These are phyloP conservation scores for Pseudohyphozyma bogoriensis DNA, from an alignment of 768 basidiomycete genomes.

Conservation along the genomic window DNA sequence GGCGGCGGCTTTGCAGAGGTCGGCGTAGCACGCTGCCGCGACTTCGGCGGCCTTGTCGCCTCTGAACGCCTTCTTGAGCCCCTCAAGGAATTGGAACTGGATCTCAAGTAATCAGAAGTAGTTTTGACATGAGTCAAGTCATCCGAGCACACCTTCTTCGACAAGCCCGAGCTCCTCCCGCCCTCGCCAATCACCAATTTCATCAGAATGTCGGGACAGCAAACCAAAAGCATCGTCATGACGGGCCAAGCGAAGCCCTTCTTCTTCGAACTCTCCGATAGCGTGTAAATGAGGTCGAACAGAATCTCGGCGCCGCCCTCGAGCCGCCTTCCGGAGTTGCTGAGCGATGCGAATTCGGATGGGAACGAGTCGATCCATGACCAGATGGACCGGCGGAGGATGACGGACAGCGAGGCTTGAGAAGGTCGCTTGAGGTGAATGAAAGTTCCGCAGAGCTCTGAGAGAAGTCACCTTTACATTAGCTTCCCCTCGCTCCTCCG, in stretches of 20 bases:
- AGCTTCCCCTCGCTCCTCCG: background rate
- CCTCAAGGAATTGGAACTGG: conserved; percentile 42
- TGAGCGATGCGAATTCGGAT: conserved; percentile 62
- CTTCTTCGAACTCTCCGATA: conserved; percentile 42
- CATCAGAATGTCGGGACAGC: conserved; percentile 64
- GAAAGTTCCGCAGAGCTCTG: conserved; percentile 35
- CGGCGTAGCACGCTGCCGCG: conserved; percentile 61
- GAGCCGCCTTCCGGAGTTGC: conserved; percentile 50
- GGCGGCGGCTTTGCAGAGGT: conserved; percentile 64
- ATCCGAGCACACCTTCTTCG: background rate
- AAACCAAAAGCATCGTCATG: conserved; percentile 60
- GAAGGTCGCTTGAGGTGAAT: conserved; percentile 69
- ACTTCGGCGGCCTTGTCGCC: conserved; percentile 54
- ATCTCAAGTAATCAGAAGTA: conserved; percentile 35
- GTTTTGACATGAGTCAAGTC: background rate
- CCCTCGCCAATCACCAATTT: conserved; percentile 37
- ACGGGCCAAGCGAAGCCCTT: conserved; percentile 60
- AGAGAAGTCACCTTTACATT: background rate
- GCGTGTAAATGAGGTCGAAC: conserved; percentile 62
- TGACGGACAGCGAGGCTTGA: conserved; percentile 59
- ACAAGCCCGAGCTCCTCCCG: background rate
- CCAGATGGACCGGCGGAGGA: conserved; percentile 72
- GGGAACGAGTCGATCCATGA: conserved; percentile 78
- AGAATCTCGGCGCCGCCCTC: conserved; percentile 79
- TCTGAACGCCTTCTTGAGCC: conserved; percentile 46